Percentiles rank a stretch among this genome's conserved stretches.
phyloP scores from a whole-genome alignment of 2,329 filamentous ascomycete species.

The Leptographium wingfieldii region DNA sequence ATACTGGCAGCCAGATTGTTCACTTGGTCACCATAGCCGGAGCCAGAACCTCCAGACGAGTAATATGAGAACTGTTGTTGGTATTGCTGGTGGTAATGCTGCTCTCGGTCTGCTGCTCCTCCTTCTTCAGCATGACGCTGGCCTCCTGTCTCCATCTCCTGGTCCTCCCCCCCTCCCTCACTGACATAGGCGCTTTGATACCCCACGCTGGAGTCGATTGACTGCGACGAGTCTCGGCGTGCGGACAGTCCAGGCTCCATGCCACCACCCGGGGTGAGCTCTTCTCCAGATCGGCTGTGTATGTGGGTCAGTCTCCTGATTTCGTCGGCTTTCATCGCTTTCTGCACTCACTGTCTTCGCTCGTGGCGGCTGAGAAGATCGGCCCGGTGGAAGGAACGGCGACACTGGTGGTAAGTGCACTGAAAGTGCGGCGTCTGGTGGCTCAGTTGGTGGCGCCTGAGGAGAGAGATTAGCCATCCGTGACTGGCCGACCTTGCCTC shows the following conservation, averaged over 20 bases:
- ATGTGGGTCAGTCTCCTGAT: background rate
- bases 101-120: background rate
- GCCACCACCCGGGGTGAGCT: background rate
- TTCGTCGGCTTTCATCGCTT: background rate
- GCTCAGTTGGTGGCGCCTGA: background rate
- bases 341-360: background rate
- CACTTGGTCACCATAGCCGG: background rate
- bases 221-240: background rate
- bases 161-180: background rate
- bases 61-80: conserved; percentile 2
- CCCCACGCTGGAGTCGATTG: background rate
- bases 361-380: conserved; percentile 1
- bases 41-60: background rate
- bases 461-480: background rate
- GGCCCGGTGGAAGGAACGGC: background rate
- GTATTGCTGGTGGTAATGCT: conserved; percentile 3
- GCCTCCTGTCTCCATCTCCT: background rate
- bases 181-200: background rate
- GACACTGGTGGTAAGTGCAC: background rate
- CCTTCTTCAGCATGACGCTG: background rate
- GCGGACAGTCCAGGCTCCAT: background rate
- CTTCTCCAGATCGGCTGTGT: background rate
- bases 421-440: background rate
- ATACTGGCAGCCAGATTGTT: background rate
- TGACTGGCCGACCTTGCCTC: background rate